Conservation (phyloP, 1,139 yeast species). For the Debaryomyces sp. region DNA sequence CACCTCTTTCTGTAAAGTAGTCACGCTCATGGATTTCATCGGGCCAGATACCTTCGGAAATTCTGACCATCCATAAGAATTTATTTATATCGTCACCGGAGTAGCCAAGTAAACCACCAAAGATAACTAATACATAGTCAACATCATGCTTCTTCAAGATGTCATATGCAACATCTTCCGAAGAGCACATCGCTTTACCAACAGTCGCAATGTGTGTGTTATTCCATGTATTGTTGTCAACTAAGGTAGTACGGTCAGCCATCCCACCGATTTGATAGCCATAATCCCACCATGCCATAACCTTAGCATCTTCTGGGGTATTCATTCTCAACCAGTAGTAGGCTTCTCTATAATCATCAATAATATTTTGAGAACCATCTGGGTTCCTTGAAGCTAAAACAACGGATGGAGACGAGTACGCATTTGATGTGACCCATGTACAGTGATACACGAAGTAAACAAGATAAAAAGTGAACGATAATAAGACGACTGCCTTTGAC, state of each 20-base stretch:
- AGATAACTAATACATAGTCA: constrained; percentile 88
- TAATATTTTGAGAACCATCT: constrained; percentile 82
- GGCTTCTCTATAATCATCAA: constrained; percentile 98
- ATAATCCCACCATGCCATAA: constrained; percentile 99
- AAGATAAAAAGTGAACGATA: constrained; percentile 76
- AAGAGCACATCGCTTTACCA: constrained; percentile 95
- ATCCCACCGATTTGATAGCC: constrained; percentile 99
- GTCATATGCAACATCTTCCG: constrained; percentile 86
- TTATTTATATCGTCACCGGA: constrained; percentile 97
- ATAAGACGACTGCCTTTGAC: constrained; percentile 64
- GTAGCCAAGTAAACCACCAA: constrained; percentile 93
- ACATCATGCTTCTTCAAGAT: constrained; percentile 91
- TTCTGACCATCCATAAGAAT: constrained; percentile 98
- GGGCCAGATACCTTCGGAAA: constrained; percentile 99
- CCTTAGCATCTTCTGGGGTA: constrained; percentile 92
- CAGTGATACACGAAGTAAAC: constrained; percentile 88
- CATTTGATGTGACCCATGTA: constrained; percentile 95
- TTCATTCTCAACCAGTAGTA: constrained; percentile 99
- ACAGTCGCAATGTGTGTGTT: constrained; percentile 99
- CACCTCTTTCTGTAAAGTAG: constrained; percentile 83
- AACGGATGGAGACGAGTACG: constrained; percentile 97
- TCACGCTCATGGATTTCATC: constrained; percentile 88
- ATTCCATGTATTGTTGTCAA: constrained; percentile 99
- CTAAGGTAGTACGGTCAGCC: constrained; percentile 98
- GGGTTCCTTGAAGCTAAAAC: constrained; percentile 83